Conservation (phyloP, 331 rosid genomes). For the Rosa hybrid region DNA sequence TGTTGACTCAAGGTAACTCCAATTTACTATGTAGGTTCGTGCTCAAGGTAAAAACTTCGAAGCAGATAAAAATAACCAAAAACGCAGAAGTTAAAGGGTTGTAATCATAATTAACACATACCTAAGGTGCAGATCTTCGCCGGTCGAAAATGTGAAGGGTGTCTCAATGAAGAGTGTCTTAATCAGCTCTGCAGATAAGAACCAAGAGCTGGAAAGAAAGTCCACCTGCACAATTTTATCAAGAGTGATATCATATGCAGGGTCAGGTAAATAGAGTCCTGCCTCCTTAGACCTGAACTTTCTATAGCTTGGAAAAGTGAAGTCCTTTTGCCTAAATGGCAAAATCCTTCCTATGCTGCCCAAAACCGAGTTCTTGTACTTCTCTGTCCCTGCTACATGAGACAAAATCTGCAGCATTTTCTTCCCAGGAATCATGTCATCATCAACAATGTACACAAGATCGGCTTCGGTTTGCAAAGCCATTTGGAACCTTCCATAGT, state of each 20-base stretch:
- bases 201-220: slow-evolving; percentile 97
- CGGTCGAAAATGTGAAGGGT: slow-evolving; percentile 91
- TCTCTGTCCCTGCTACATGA: slow-evolving; percentile 82
- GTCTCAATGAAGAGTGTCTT: slow-evolving; percentile 85
- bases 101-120: slow-evolving; percentile 17
- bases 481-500: slow-evolving; percentile 97
- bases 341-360: slow-evolving; percentile 95
- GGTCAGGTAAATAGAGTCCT: slow-evolving; percentile 95
- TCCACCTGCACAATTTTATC: slow-evolving; percentile 95
- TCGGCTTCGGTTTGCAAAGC: slow-evolving; percentile 91
- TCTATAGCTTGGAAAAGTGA: slow-evolving; percentile 89
- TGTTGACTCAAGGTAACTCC: not conserved
- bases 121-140: slow-evolving; percentile 99
- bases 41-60: not conserved
- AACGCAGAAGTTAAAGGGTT: not conserved
- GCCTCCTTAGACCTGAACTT: slow-evolving; percentile 92
- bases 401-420: slow-evolving; percentile 92
- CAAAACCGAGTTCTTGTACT: slow-evolving; percentile 77
- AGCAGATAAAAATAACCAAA: not conserved
- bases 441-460: slow-evolving; percentile 80
- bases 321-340: slow-evolving; percentile 93
- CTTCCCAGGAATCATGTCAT: slow-evolving; percentile 93
- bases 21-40: not conserved
- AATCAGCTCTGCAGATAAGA: slow-evolving; percentile 83
- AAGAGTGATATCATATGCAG: slow-evolving; percentile 86